Conservation (phyloP, 2,329 filamentous ascomycete species). For the Furcasterigmium furcatum region DNA sequence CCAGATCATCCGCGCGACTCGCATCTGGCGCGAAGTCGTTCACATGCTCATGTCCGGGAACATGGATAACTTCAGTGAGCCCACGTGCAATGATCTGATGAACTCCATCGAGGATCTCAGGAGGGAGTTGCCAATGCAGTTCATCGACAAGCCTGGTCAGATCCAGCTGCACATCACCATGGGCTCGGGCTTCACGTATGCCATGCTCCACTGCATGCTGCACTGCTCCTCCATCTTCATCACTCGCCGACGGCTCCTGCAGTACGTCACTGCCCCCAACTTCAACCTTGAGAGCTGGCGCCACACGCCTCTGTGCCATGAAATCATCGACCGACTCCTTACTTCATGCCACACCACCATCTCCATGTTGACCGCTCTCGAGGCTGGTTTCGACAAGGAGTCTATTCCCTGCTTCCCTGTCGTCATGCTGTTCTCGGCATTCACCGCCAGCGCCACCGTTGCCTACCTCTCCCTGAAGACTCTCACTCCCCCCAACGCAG, state of each 20-base stretch:
- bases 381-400: constrained; percentile 55
- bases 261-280: constrained; percentile 49
- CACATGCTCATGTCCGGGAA: constrained; percentile 56
- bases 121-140: constrained; percentile 53
- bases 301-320: constrained; percentile 43
- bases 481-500: constrained; percentile 51
- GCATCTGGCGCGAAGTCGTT: constrained; percentile 60
- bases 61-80: constrained; percentile 49
- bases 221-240: constrained; percentile 61
- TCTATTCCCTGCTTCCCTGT: constrained; percentile 58
- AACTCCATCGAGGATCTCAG: constrained; percentile 53
- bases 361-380: constrained; percentile 51
- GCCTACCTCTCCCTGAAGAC: constrained; percentile 62
- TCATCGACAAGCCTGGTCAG: constrained; percentile 58
- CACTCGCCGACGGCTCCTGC: constrained; percentile 55
- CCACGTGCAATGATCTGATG: constrained; percentile 47
- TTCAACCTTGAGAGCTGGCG: constrained; percentile 55
- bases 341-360: constrained; percentile 58
- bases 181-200: constrained; percentile 60
- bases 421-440: constrained; percentile 61
- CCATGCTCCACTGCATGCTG: constrained; percentile 59
- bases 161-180: constrained; percentile 62
- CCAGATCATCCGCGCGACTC: constrained; percentile 57
- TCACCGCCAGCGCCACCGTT: constrained; percentile 58
- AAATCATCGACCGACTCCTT: constrained; percentile 54